phyloP scores from a whole-genome alignment of 345 rosid species.

The Clarkia xantiana region DNA sequence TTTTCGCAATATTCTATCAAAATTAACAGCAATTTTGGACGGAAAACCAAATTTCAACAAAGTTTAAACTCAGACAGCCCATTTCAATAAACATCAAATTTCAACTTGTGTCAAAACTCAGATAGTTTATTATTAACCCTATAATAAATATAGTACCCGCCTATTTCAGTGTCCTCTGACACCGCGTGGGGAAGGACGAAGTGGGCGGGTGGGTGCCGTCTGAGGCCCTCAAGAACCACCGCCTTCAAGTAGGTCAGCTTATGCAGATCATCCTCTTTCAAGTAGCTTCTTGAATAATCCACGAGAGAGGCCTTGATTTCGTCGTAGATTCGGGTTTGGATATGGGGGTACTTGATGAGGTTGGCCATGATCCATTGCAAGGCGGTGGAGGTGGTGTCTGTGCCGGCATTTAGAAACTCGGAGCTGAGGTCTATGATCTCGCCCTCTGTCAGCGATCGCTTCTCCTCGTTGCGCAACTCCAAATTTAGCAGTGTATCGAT shows the following conservation, averaged over 20 bases:
- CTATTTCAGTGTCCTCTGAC: constrained; percentile 8
- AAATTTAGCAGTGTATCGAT: constrained; percentile 7
- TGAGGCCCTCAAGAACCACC: constrained; percentile 9
- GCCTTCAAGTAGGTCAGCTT: constrained; percentile 9
- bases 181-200: constrained; percentile 8
- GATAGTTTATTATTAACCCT: too few species aligned
- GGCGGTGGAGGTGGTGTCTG: constrained; percentile 8
- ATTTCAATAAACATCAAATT: too few species aligned
- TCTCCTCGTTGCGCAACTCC: constrained; percentile 8
- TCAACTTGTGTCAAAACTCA: too few species aligned
- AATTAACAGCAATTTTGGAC: too few species aligned
- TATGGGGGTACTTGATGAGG: constrained; percentile 6
- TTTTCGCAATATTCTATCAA: too few species aligned
- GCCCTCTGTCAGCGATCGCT: constrained; percentile 7
- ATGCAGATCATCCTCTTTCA: constrained; percentile 9
- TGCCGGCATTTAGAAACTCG: constrained; percentile 10
- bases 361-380: constrained; percentile 13
- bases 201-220: constrained; percentile 9
- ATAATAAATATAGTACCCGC: too few species aligned
- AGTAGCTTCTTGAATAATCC: background rate
- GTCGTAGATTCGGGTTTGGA: constrained; percentile 4
- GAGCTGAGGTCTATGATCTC: constrained; percentile 5
- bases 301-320: constrained; percentile 6
- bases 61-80: too few species aligned
- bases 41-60: too few species aligned